Evolutionary conservation across 768 basidiomycete species (phyloP).

Genomic region (Auriscalpium orientale): DNA sequence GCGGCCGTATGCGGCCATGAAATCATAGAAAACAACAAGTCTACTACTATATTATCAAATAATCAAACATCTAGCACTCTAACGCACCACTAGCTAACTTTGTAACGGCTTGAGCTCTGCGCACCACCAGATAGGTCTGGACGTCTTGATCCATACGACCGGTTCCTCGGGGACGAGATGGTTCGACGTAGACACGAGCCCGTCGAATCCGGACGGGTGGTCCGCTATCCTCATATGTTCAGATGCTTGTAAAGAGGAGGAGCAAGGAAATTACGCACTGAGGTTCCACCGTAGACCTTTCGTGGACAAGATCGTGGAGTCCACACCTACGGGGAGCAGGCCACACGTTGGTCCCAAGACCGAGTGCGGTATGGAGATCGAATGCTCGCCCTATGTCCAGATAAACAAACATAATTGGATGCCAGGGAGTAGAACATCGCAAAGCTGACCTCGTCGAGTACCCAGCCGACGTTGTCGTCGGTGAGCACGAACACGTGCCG

Average conservation of each 20-base stretch:
- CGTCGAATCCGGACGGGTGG: constrained; percentile 70
- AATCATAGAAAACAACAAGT: no score
- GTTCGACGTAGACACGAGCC: constrained; percentile 88
- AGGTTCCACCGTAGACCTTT: constrained; percentile 87
- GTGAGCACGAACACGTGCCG: constrained; percentile 67
- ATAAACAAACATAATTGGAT: not conserved
- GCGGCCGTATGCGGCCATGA: no score
- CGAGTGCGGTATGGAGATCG: constrained; percentile 64
- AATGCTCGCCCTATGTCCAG: constrained; percentile 68
- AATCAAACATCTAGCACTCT: no score
- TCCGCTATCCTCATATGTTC: constrained; percentile 34
- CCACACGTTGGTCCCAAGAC: constrained; percentile 86
- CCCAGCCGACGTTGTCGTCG: constrained; percentile 90
- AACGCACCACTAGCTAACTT: no score
- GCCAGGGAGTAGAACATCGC: not conserved
- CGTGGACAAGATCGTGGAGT: constrained; percentile 70
- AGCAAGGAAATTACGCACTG: constrained; percentile 35
- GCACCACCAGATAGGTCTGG: constrained; percentile 87
- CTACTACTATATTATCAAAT: no score
- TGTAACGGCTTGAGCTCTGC: constrained; percentile 43
- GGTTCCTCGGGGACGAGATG: constrained; percentile 66
- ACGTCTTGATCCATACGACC: constrained; percentile 66
- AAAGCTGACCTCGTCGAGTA: constrained; percentile 61
- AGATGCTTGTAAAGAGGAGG: not conserved
- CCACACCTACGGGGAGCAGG: constrained; percentile 85